phyloP scores from a whole-genome alignment of 805 yeast species.

The Candida alai region DNA sequence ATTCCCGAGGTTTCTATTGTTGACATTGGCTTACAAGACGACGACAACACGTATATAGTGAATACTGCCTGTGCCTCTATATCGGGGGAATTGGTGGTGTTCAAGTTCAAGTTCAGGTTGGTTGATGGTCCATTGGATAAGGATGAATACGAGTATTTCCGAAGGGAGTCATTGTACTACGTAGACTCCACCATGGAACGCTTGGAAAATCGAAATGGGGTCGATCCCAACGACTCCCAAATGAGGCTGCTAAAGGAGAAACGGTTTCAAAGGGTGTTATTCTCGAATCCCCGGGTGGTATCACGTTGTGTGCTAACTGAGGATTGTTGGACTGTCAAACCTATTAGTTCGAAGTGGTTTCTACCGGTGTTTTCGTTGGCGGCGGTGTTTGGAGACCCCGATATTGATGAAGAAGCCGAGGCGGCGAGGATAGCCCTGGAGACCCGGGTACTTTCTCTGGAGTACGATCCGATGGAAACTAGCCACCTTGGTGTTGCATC shows the following conservation, averaged over 20 bases:
- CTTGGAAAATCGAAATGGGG: constrained; percentile 15
- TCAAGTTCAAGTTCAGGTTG: constrained; percentile 29
- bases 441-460: constrained; percentile 37
- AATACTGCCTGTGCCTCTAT: constrained; percentile 41
- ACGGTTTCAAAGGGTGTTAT: constrained; percentile 21
- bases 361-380: constrained; percentile 44
- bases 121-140: constrained; percentile 24
- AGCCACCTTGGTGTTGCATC: constrained; percentile 35
- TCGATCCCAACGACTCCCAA: constrained; percentile 5
- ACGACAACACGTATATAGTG: constrained; percentile 19
- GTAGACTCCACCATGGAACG: constrained; percentile 26
- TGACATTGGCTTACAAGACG: constrained; percentile 10
- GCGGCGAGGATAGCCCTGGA: constrained; percentile 31
- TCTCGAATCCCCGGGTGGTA: constrained; percentile 21
- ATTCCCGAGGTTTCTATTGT: constrained; percentile 45
- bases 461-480: constrained; percentile 36
- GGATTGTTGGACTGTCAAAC: constrained; percentile 52
- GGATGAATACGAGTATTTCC: constrained; percentile 12
- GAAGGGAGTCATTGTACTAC: constrained; percentile 15
- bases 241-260: constrained; percentile 1
- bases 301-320: constrained; percentile 38
- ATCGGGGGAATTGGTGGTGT: constrained; percentile 41
- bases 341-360: constrained; percentile 39
- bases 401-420: constrained; percentile 27
- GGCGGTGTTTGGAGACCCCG: constrained; percentile 47